Evolutionary conservation across 1,139 yeast species (phyloP).

Genomic region (Nakaseomyces sp.): DNA sequence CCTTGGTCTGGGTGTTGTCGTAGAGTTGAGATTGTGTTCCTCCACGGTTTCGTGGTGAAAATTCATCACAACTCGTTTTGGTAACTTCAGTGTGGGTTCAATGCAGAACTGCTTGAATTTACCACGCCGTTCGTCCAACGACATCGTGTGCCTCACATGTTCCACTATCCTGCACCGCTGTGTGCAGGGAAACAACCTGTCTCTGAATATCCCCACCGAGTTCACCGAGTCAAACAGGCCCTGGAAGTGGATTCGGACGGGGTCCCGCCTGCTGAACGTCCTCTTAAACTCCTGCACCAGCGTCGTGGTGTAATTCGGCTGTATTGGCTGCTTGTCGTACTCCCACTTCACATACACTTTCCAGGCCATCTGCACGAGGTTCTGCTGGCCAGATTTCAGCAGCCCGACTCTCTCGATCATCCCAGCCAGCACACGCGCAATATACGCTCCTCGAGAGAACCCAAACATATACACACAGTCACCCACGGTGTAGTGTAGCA

Average conservation of each 20-base stretch:
- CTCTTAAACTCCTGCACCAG: conserved; percentile 44
- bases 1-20: background rate
- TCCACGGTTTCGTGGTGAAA: background rate
- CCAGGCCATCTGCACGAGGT: conserved; percentile 53
- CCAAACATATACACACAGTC: conserved; percentile 52
- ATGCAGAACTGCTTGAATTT: conserved; percentile 52
- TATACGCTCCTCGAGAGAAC: conserved; percentile 57
- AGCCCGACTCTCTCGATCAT: conserved; percentile 57
- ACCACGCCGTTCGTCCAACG: conserved; percentile 56
- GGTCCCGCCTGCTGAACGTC: conserved; percentile 39
- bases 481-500: conserved; percentile 40
- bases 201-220: conserved; percentile 51
- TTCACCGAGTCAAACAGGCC: conserved; percentile 63
- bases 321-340: conserved; percentile 47
- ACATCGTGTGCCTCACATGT: conserved; percentile 57
- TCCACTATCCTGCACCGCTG: conserved; percentile 42
- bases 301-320: conserved; percentile 35
- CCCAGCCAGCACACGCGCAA: conserved; percentile 53
- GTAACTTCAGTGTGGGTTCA: conserved; percentile 35
- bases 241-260: conserved; percentile 44
- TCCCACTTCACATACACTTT: conserved; percentile 54
- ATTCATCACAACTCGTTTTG: conserved; percentile 14
- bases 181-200: conserved; percentile 49
- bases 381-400: conserved; percentile 44
- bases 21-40: too few relatives aligned